Percentiles rank a stretch among this genome's conserved stretches.
phyloP scores from a whole-genome alignment of 2,329 filamentous ascomycete species.

The Spiromastix sp. region DNA sequence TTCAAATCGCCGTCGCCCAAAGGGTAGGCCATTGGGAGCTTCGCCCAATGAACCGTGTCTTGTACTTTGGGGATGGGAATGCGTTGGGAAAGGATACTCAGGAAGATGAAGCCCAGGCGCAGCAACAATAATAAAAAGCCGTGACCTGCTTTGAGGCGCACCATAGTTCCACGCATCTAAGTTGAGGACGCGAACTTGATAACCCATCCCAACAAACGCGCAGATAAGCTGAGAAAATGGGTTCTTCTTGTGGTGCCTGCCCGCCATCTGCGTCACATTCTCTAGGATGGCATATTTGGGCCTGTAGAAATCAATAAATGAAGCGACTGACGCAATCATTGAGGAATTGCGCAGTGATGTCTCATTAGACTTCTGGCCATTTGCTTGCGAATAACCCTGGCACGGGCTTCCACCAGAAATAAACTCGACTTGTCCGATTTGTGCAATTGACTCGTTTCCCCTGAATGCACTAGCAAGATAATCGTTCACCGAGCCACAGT shows the following conservation, averaged over 20 bases:
- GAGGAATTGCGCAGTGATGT: constrained; percentile 60
- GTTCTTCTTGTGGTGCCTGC: constrained; percentile 42
- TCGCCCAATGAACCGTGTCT: constrained; percentile 40
- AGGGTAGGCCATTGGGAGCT: constrained; percentile 49
- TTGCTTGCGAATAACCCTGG: constrained; percentile 61
- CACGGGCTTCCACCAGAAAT: constrained; percentile 68
- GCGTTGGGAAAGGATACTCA: constrained; percentile 47
- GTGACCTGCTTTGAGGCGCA: constrained; percentile 52
- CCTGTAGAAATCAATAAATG: constrained; percentile 63
- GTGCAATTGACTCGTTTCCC: constrained; percentile 34
- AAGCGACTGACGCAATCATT: constrained; percentile 64
- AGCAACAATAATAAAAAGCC: constrained; percentile 62
- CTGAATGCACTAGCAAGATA: constrained; percentile 49
- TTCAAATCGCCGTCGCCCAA: constrained; percentile 42
- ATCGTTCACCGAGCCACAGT: constrained; percentile 63
- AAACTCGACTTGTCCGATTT: constrained; percentile 55
- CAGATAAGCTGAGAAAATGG: constrained; percentile 65
- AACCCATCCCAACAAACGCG: constrained; percentile 63
- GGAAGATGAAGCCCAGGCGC: constrained; percentile 55
- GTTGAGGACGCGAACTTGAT: constrained; percentile 59
- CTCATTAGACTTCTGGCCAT: constrained; percentile 44
- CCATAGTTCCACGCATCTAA: constrained; percentile 62
- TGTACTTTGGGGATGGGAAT: constrained; percentile 44
- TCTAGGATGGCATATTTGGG: constrained; percentile 68
- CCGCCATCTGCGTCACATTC: constrained; percentile 61